Evolutionary conservation across 2,329 filamentous ascomycete genomes (phyloP), one percentile per base, ranked within the genome.

Genomic region (Penicillium sp.): DNA sequence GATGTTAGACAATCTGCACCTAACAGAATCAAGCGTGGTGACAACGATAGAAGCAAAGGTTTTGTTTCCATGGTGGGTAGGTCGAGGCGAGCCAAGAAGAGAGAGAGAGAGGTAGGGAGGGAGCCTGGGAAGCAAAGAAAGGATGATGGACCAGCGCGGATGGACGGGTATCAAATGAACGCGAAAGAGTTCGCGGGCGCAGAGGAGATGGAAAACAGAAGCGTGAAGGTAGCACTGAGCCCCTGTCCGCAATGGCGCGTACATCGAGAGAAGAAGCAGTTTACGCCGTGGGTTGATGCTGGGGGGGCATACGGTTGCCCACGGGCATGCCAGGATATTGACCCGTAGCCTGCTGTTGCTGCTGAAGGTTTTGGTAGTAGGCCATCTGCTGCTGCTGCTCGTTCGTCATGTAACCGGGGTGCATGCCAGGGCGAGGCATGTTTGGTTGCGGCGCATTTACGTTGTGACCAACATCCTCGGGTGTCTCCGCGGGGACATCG

Each of bases 391-490:
- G 84, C 64, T 88, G 80, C 56, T 83, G 80, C 60, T 80, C 78
- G 50, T 76, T 77, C 48, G 77, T 79, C 76, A 81, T 84, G 59
- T 86, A 82, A 61, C 87, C 88, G 66, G 82, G 81, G 44, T 83
- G 79, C 63, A 89, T 83, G 55, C 77, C 77, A 75, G 87, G 71
- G 53, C 75, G 74, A 43, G 85, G 82, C 71, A 90, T 86, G 58
- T 82, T 83, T 9, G 73, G 61, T 46, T 84, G 80, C 52, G 82
- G 80, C 36, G 85, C 81, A 41, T 86, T 86, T 49, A 94, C 79
- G 61, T 90, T 81, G 63, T 86, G 84, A 55, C 83, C 73, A 51
- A 90, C 84, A 69, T 97, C 93, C 71, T 97, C 93, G 46, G 91
- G 90, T 1, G 91, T 94, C 58, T 96, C 90, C 63, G 89, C 86